These are phyloP conservation scores for Fusarium piperis DNA, from an alignment of 2,329 filamentous ascomycete genomes.

Conservation along the genomic window DNA sequence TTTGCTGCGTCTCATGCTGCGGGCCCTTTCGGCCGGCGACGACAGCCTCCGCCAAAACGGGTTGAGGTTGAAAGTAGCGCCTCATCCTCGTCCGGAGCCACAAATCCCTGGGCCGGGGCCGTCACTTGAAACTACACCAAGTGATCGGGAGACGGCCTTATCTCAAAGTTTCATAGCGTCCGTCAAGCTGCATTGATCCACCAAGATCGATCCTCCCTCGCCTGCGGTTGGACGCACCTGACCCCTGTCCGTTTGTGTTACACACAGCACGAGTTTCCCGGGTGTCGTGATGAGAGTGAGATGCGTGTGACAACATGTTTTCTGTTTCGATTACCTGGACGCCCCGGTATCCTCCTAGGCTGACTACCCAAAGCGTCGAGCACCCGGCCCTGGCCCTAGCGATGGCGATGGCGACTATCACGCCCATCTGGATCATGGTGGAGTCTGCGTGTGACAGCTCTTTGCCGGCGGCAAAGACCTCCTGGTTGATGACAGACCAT, in stretches of 20 bases:
- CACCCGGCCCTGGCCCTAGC: background rate
- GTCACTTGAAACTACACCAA: slow-evolving; percentile 6
- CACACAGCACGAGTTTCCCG: slow-evolving; percentile 26
- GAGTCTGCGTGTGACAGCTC: slow-evolving; percentile 25
- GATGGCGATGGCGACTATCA: background rate
- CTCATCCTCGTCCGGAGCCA: slow-evolving; percentile 7
- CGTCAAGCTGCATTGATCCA: slow-evolving; percentile 30
- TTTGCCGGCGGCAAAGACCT: slow-evolving; percentile 33
- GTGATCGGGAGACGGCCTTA: slow-evolving; percentile 30
- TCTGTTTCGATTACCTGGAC: background rate
- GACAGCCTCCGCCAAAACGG: background rate
- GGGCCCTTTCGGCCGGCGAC: background rate
- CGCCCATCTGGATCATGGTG: slow-evolving; percentile 21
- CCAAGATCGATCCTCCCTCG: slow-evolving; percentile 35
- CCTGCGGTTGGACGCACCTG: slow-evolving; percentile 28
- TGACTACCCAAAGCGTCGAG: background rate
- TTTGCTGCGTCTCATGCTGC: background rate
- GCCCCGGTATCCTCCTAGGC: background rate
- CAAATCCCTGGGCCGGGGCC: background rate
- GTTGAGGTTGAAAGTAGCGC: background rate
- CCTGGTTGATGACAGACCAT: background rate
- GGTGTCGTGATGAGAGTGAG: slow-evolving; percentile 22
- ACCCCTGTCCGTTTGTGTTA: slow-evolving; percentile 37
- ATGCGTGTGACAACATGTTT: slow-evolving; percentile 18
- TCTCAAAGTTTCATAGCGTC: slow-evolving; percentile 28